These are phyloP conservation scores for Volvariella volvacea DNA, from an alignment of 1,284 basidiomycete genomes.

Conservation along the genomic window DNA sequence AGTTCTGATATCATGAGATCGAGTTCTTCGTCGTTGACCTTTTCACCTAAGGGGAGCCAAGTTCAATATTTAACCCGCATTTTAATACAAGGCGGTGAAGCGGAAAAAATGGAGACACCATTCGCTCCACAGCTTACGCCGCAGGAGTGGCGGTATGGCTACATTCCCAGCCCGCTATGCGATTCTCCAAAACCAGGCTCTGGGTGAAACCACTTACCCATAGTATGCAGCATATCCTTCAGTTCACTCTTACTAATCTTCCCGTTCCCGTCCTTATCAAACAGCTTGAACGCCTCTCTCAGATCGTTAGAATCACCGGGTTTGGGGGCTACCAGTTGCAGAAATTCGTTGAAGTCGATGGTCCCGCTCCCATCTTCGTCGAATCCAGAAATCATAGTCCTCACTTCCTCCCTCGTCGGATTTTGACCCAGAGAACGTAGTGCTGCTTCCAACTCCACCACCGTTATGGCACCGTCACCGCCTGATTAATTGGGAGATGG, in stretches of 20 bases:
- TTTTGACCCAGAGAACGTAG: neutral
- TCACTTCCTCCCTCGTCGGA: neutral
- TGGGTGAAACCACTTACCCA: constrained; percentile 23
- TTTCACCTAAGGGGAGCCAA: constrained; percentile 84
- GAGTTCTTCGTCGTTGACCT: constrained; percentile 88
- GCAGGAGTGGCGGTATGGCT: constrained; percentile 4
- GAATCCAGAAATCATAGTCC: neutral
- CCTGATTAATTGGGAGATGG: no score
- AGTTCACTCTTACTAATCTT: constrained; percentile 70
- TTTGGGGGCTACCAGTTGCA: neutral
- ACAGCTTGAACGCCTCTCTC: constrained; percentile 74
- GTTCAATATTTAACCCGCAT: no score
- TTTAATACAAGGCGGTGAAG: no score
- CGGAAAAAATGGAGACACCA: neutral
- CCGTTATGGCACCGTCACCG: neutral
- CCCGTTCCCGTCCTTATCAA: constrained; percentile 75
- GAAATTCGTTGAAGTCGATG: neutral
- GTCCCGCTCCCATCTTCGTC: constrained; percentile 1
- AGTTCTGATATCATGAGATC: constrained; percentile 99
- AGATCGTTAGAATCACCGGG: constrained; percentile 19
- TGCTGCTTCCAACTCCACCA: neutral
- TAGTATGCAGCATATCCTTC: constrained; percentile 21
- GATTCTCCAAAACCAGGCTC: no score
- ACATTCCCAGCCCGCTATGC: no score
- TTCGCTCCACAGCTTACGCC: constrained; percentile 4